Base-by-base conservation (phyloP, 441 rosid genomes). In the Adansonia madagascariensis region DNA sequence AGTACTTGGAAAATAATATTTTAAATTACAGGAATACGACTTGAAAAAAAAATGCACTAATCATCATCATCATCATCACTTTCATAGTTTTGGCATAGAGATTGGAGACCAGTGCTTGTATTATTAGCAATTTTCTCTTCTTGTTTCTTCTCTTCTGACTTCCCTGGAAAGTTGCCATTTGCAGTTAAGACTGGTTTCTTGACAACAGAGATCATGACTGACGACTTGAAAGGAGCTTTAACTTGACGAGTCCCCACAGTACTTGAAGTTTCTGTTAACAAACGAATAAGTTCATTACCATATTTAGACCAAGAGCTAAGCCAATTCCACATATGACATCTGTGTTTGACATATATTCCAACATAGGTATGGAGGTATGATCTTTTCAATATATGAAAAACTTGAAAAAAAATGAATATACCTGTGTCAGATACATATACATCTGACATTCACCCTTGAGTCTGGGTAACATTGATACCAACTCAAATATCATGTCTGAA, bases 41-140 rank as follows among this genome's bases (percentile, higher is more conserved):
- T 18, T 10, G 20, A 20, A 44, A 4, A 67, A 15, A 46, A 2
- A 18, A 1, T 31, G 68, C 59, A 84, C 75, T 80, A 88, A n/a
- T n/a, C n/a, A 27, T 1, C 35, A 27, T 27, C 35, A 49, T 87
- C 93, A 39, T 87, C 88, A 22, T 87, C 92, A 62, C 87, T 86
- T 5, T 83, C 89, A 20, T 92, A 90, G 39, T 77, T 86, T 77
- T 89, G 94, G 71, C 81, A 88, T 6, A 94, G 77, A 27, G 94
- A 92, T 3, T 77, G 83, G 9, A 91, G 89, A 65, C 84, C 90
- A 8, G 1, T 66, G 78, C 77, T 76, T 35, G 73, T 9, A 60
- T 64, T 63, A 46, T 62, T 78, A n/a, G 52, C 53, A 71, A 59
- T 74, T 70, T 53, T 77, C 14, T 80, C 86, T 24, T 57, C 79